Evolutionary conservation across 805 yeast species (phyloP).

Genomic region (Saccharomycopsis sp.): DNA sequence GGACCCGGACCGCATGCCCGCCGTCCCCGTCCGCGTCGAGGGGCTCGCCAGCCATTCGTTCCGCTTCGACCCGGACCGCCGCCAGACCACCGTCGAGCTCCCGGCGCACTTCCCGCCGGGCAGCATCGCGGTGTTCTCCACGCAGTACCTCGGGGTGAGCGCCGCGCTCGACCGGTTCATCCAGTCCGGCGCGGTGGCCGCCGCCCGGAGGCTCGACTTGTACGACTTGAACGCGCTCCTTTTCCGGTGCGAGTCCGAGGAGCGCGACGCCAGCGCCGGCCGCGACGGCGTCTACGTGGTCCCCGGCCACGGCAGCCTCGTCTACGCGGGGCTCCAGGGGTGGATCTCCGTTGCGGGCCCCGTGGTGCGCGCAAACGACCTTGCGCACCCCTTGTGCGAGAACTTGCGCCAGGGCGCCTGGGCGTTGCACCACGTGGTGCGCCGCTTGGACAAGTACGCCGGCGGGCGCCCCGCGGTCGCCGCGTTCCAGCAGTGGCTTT

Average conservation of each 20-base stretch:
- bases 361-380: slow-evolving; percentile 61
- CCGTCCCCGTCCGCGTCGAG: slow-evolving; percentile 59
- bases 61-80: slow-evolving; percentile 34
- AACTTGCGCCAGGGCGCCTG: slow-evolving; percentile 80
- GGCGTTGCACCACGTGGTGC: slow-evolving; percentile 75
- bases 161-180: slow-evolving; percentile 55
- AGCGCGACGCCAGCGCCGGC: slow-evolving; percentile 72
- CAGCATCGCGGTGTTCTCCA: slow-evolving; percentile 76
- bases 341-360: slow-evolving; percentile 67
- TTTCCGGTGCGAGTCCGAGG: slow-evolving; percentile 81
- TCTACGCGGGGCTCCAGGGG: slow-evolving; percentile 90
- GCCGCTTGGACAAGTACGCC: slow-evolving; percentile 51
- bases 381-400: slow-evolving; percentile 77
- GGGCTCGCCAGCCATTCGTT: slow-evolving; percentile 46
- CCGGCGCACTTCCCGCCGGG: slow-evolving; percentile 79
- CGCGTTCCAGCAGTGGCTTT: slow-evolving; percentile 65
- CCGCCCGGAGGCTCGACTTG: slow-evolving; percentile 53
- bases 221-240: slow-evolving; percentile 69
- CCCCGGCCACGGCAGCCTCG: slow-evolving; percentile 67
- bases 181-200: slow-evolving; percentile 71
- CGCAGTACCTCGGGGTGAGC: slow-evolving; percentile 62
- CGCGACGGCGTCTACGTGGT: slow-evolving; percentile 64
- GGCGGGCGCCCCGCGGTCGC: slow-evolving; percentile 38
- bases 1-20: slow-evolving; percentile 24
- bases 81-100: slow-evolving; percentile 47